Evolutionary conservation across 2,329 filamentous ascomycete species (phyloP), one percentile per base, ranked within the genome.

Genomic region (Aspergillus latus): DNA sequence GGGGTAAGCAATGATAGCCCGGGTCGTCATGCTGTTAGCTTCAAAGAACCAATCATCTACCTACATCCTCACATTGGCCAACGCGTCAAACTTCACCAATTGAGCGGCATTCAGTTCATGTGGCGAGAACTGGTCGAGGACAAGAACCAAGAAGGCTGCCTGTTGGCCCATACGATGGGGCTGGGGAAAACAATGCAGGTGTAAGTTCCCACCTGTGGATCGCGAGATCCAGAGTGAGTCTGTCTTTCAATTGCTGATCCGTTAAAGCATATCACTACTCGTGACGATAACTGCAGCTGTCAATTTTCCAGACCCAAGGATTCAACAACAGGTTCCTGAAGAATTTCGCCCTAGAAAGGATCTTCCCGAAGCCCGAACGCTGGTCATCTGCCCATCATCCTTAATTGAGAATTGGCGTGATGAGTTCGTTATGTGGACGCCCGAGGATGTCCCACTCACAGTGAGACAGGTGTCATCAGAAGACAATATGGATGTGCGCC

Each of bases 141-240:
- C 54, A 75, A 80, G 3, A 75, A 78, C 4, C 80, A 81, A 15
- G 86, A 92, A 71, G 92, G 92, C 2, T 95, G 90, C 67, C 80
- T 96, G 10, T 79, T 96, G 16, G 89, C 92, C 5, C 92, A 96
- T 70, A 90, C 89, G 0, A 96, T 96, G 92, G 92, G 92, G 1
- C 76, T 96, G 2, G 92, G 92, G 13, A 97, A 96, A 76, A 95
- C 92, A 0, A 91, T 96, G 87, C 92, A 96, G 75, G 84, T 91
- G 77, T 81, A 73, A 74, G 78, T 74, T 29, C 9, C 28, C 8
- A 5, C 26, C n/a, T 26, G 4, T 13, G 11, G 16, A 28, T 16
- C 3, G 5, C 5, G 2, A 10, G 13, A 13, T 15, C 21, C 8
- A 30, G 10, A 29, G 5, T 37, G 5, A n/a, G 29, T 13, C 32